A percentile compares a stretch with the other conserved stretches of the same genome.
Evolutionary conservation across 768 basidiomycete species (phyloP).

Genomic region (Strobilomyces echinocephalus): DNA sequence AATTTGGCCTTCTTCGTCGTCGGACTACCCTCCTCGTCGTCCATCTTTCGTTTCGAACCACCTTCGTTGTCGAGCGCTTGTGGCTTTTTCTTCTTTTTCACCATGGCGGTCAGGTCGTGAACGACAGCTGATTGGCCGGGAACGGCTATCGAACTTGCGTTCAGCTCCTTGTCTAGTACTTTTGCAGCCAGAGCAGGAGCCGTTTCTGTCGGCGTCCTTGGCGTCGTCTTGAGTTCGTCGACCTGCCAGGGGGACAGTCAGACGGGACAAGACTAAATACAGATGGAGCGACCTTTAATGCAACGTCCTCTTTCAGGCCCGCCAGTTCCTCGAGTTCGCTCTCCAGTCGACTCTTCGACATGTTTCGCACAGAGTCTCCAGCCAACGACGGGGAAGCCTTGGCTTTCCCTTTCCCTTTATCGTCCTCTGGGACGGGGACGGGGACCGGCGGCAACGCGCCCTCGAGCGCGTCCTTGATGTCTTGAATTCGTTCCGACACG

Average conservation of each 20-base stretch:
- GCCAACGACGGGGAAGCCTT: slow-evolving; percentile 34
- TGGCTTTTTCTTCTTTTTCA: slow-evolving; percentile 76
- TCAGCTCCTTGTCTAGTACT: slow-evolving; percentile 69
- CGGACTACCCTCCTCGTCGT: slow-evolving; percentile 45
- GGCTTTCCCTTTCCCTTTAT: slow-evolving; percentile 72
- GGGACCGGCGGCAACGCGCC: slow-evolving; percentile 35
- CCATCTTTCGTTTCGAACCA: slow-evolving; percentile 66
- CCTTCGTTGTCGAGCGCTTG: slow-evolving; percentile 33
- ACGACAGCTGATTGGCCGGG: slow-evolving; percentile 42
- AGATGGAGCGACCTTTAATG: slow-evolving; percentile 58
- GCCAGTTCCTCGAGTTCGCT: slow-evolving; percentile 75
- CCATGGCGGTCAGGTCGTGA: slow-evolving; percentile 80
- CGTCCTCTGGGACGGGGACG: slow-evolving; percentile 31
- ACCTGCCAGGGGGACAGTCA: slow-evolving; percentile 48
- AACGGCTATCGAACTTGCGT: slow-evolving; percentile 35
- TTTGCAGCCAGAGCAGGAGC: slow-evolving; percentile 70
- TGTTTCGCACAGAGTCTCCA: slow-evolving; percentile 55
- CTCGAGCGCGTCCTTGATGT: slow-evolving; percentile 47
- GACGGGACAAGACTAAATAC: neutral
- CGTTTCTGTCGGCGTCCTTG: slow-evolving; percentile 53
- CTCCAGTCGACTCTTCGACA: slow-evolving; percentile 72
- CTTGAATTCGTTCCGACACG: slow-evolving; percentile 63
- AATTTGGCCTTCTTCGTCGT: slow-evolving; percentile 61
- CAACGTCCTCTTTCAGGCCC: slow-evolving; percentile 74
- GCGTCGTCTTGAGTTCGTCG: slow-evolving; percentile 83